Evolutionary conservation across 2,329 filamentous ascomycete genomes (phyloP), one percentile per base, ranked within the genome.

Genomic region (Pseudopyrenochaeta lycopersici): DNA sequence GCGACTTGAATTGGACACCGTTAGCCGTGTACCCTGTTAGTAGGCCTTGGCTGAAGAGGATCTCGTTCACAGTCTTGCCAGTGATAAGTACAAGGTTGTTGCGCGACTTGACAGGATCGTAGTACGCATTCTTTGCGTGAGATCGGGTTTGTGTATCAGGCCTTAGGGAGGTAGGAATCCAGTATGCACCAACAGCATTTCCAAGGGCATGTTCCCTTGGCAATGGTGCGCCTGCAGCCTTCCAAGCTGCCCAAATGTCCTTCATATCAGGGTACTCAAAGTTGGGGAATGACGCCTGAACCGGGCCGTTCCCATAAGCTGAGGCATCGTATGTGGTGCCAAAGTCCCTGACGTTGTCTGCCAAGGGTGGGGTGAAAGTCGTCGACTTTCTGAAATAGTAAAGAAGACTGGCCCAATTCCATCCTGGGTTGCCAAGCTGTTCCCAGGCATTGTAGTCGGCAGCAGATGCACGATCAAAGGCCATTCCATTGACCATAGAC

Each of bases 401-500:
- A 9, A 64, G 47, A 18, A 74, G 55, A n/a, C 56, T 60, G 30
- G 67, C 49, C 67, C 68, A 74, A 12, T 62, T 64, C 71, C 71
- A 74, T 1, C 84, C 85, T 1, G 60, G 50, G 59, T 88, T 88
- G 0, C 85, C 85, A 9, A 88, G 70, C 27, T 76, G 70, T 41
- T 80, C 81, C 85, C 85, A 88, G 0, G 78, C 79, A 68, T 88
- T 81, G 41, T 78, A 78, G 52, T 77, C 75, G 6, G 58, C 69
- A 15, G 65, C 62, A 30, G 67, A 62, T 11, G 67, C 76, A 6
- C 76, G 70, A 46, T 74, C 73, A 51, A 74, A 76, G 6, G 70
- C 61, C 73, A 78, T 75, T 7, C 73, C 72, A 58, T 78, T 78
- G 20, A 77, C 67, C 1, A 72, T 70, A 15, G 68, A 71, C 10